phyloP scores from a whole-genome alignment of 495 filamentous ascomycete genomes.

The Penicillium coprophilum region DNA sequence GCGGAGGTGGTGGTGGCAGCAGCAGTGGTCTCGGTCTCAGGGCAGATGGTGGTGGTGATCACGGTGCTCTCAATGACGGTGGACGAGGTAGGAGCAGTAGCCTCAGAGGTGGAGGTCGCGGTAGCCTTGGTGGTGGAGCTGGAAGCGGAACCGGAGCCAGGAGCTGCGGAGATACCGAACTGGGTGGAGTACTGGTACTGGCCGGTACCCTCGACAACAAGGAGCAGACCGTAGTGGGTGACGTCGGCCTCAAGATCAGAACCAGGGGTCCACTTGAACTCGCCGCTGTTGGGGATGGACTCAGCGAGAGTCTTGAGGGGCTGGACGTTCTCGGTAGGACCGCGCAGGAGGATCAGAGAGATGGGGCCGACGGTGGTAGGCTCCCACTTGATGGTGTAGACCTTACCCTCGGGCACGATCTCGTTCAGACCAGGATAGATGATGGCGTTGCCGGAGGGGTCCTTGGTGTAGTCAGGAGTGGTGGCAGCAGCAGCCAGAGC shows the following conservation, averaged over 20 bases:
- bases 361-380: constrained; percentile 48
- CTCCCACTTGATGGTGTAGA: constrained; percentile 63
- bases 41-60: constrained; percentile 28
- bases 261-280: constrained; percentile 56
- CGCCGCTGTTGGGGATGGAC: constrained; percentile 57
- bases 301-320: constrained; percentile 57
- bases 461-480: constrained; percentile 45
- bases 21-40: constrained; percentile 21
- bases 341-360: constrained; percentile 62
- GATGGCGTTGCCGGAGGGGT: constrained; percentile 60
- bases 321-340: constrained; percentile 56
- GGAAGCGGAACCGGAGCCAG: constrained; percentile 24
- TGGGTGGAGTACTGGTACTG: constrained; percentile 69
- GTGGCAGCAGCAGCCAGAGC: constrained; percentile 55
- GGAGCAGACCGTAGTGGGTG: constrained; percentile 64
- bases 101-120: neutral
- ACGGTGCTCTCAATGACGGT: constrained; percentile 25
- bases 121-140: constrained; percentile 13
- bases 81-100: constrained; percentile 16
- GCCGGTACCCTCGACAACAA: constrained; percentile 62
- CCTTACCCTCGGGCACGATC: constrained; percentile 53
- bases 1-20: constrained; percentile 15
- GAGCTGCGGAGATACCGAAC: constrained; percentile 61
- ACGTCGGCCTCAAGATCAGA: constrained; percentile 46
- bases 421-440: constrained; percentile 49